phyloP scores from a whole-genome alignment of 1,139 yeast species.

The Saccharomycopsis phalli region DNA sequence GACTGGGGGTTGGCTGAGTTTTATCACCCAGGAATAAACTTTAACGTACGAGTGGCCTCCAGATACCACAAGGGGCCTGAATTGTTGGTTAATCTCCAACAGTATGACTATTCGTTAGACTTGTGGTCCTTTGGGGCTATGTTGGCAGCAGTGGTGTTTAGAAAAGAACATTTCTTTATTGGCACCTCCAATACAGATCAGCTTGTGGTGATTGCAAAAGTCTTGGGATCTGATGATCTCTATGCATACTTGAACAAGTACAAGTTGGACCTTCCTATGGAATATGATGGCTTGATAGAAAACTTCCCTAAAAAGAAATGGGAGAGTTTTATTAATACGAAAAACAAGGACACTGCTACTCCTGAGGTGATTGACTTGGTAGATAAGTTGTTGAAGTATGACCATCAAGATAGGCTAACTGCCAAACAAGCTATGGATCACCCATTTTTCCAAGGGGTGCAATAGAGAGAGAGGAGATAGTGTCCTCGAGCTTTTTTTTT shows the following conservation, averaged over 20 bases:
- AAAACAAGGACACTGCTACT: conserved; percentile 44
- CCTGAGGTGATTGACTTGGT: conserved; percentile 60
- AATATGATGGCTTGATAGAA: conserved; percentile 60
- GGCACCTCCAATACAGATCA: conserved; percentile 77
- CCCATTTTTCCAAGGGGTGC: too few relatives aligned
- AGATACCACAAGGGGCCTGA: conserved; percentile 81
- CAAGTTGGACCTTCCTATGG: conserved; percentile 49
- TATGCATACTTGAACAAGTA: conserved; percentile 53
- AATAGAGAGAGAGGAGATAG: too few relatives aligned
- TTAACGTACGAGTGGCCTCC: conserved; percentile 74
- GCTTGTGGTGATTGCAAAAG: conserved; percentile 67
- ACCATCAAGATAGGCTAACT: conserved; percentile 90
- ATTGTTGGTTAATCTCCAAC: conserved; percentile 60
- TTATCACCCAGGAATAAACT: conserved; percentile 70
- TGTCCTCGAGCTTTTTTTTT: too few relatives aligned
- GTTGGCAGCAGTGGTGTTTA: conserved; percentile 68
- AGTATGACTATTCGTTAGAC: conserved; percentile 71
- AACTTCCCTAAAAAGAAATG: conserved; percentile 62
- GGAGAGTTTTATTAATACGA: conserved; percentile 46
- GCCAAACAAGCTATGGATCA: conserved; percentile 94
- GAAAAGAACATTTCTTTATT: conserved; percentile 69
- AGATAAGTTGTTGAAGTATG: conserved; percentile 71
- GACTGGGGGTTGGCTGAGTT: conserved; percentile 87
- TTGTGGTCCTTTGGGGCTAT: conserved; percentile 80
- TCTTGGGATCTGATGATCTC: conserved; percentile 64